Evolutionary conservation across 257 asterid genomes (phyloP).

Genomic region (Osmanthus fragrans): DNA sequence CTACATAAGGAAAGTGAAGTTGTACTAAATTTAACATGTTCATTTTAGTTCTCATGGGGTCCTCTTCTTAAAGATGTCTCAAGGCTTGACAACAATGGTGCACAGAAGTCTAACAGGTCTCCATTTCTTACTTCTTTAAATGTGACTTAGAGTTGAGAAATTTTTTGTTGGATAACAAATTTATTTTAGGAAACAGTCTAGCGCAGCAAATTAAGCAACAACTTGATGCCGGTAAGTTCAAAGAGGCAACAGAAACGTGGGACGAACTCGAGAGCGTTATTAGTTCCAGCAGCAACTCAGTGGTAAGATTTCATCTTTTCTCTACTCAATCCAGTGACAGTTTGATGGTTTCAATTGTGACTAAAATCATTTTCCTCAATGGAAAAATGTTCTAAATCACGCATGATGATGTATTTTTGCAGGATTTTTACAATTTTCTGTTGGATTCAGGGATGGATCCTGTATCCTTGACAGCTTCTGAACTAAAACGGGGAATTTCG

Average conservation of each 20-base stretch:
- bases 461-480: constrained; percentile 54
- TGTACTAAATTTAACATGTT: neutral
- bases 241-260: constrained; percentile 75
- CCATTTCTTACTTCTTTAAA: neutral
- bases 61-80: constrained; percentile 7
- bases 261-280: constrained; percentile 47
- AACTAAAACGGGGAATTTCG: constrained; percentile 40
- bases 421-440: constrained; percentile 92
- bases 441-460: constrained; percentile 79
- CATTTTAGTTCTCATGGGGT: constrained; percentile 8
- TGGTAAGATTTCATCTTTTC: constrained; percentile 41
- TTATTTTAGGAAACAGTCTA: constrained; percentile 46
- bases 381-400: neutral
- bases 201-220: constrained; percentile 54
- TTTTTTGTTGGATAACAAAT: constrained; percentile 9
- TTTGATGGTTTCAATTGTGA: neutral
- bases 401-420: neutral
- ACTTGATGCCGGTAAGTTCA: constrained; percentile 47
- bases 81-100: constrained; percentile 12
- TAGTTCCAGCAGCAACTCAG: constrained; percentile 48
- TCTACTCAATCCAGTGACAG: neutral
- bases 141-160: neutral
- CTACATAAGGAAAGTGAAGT: constrained; percentile 20
- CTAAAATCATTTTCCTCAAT: neutral
- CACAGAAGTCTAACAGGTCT: neutral